Evolutionary conservation across 192 early-diverging fungal species (phyloP).

Genomic region (Coemansia sp.): DNA sequence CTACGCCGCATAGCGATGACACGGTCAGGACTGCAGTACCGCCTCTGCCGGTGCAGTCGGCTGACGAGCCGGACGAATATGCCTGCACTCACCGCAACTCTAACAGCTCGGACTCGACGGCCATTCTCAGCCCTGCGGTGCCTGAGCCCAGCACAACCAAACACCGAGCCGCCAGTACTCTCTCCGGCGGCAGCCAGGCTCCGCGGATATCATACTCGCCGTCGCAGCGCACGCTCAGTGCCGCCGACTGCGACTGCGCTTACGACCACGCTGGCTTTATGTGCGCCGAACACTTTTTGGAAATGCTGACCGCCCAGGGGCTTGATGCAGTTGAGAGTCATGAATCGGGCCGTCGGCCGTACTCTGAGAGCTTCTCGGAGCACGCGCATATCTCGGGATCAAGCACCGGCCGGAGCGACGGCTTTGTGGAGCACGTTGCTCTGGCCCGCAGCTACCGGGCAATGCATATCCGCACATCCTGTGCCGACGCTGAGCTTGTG

Average conservation of each 20-base stretch:
- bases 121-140: neutral
- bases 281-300: slow-evolving; percentile 7
- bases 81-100: slow-evolving; percentile 3
- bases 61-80: neutral
- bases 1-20: neutral
- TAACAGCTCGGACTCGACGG: slow-evolving; percentile 17
- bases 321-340: slow-evolving; percentile 13
- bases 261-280: slow-evolving; percentile 1
- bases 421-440: slow-evolving; percentile 3
- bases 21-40: neutral
- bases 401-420: neutral
- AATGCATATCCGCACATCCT: slow-evolving; percentile 44
- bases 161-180: neutral
- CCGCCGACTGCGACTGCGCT: slow-evolving; percentile 4
- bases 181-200: neutral
- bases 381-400: neutral
- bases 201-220: slow-evolving; percentile 18
- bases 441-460: slow-evolving; percentile 19
- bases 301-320: neutral
- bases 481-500: slow-evolving; percentile 37
- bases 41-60: neutral
- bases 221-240: slow-evolving; percentile 24
- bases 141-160: neutral
- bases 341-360: slow-evolving; percentile 11
- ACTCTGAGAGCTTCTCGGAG: slow-evolving; percentile 30